Evolutionary conservation across 2,329 filamentous ascomycete species (phyloP), one percentile per base, ranked within the genome.

Genomic region (Iodosphaeria phyllophila): DNA sequence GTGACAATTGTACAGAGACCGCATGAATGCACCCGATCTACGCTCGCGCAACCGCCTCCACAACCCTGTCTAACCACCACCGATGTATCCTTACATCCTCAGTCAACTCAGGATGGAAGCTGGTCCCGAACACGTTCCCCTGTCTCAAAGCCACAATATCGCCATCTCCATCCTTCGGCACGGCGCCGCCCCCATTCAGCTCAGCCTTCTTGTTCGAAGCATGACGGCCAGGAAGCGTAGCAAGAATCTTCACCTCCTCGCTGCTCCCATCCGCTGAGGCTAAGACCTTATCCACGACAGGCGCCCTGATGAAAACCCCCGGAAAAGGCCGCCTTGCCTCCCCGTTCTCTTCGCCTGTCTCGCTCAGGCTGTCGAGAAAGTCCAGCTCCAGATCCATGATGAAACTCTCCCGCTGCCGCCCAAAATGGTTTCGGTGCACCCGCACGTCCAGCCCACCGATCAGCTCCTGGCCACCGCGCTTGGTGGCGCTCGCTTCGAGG

Each of bases 31-130:
- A n/a, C n/a, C n/a, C n/a, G n/a, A n/a, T n/a, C n/a, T n/a, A n/a
- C n/a, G n/a, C n/a, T n/a, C n/a, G 8, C 18, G n/a, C n/a, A 19
- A n/a, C 8, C 8, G 32, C 52, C 22, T 54, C 43, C 24, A 61
- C 40, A 16, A 82, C 76, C 48, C 86, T 68, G 37, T 63, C 55
- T 43, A 98, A 43, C 89, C 89, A 98, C 89, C 89, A 95, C 4
- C 68, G 61, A 49, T 98, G 89, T 41, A 95, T 91, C 28, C 89
- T 65, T 28, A 72, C 58, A 52, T 98, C 89, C 6, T 71, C 66
- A 0, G 86, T 95, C 47, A 98, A 49, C 49, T 98, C 89, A 0
- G 89, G 89, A 40, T 95, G 89, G 44, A 95, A 98, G 41, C 84
- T 93, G 3, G 78, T 93, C 4, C 83, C 89, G 39, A 95, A 76